Percentiles rank a stretch among this genome's conserved stretches.
phyloP scores from a whole-genome alignment of 306 rosid genomes.

The Cotoneaster glaucophyllus region DNA sequence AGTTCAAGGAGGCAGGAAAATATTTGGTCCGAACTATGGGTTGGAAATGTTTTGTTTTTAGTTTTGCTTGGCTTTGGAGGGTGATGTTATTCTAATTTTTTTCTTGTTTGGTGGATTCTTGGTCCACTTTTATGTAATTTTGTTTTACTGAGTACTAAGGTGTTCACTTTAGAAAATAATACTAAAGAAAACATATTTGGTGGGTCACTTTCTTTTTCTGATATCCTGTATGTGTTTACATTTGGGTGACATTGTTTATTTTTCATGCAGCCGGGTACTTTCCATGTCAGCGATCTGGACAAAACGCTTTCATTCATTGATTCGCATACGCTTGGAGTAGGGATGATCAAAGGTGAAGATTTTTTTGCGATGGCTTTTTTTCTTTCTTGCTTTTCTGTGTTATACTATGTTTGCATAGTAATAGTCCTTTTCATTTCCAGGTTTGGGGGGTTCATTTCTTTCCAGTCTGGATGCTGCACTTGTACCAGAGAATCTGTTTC shows the following conservation, averaged over 20 bases:
- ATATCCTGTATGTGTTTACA: background rate
- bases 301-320: conserved; percentile 48
- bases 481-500: conserved; percentile 71
- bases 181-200: background rate
- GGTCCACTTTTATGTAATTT: background rate
- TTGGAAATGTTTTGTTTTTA: background rate
- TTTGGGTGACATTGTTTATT: conserved; percentile 4
- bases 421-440: conserved; percentile 26
- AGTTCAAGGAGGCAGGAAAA: no score
- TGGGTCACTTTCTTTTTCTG: background rate
- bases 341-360: conserved; percentile 46
- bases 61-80: background rate
- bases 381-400: no score
- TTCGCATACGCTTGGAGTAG: conserved; percentile 58
- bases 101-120: background rate
- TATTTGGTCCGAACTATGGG: no score
- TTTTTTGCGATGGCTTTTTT: background rate
- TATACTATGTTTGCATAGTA: background rate
- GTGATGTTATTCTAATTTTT: background rate
- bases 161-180: background rate
- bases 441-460: conserved; percentile 38
- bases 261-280: conserved; percentile 55
- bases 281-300: conserved; percentile 46
- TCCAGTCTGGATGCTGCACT: conserved; percentile 59
- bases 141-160: background rate